Percentiles rank a stretch among this genome's conserved stretches.
Conservation (phyloP, 208 protist genomes). For the Leishmania lainsoni region DNA sequence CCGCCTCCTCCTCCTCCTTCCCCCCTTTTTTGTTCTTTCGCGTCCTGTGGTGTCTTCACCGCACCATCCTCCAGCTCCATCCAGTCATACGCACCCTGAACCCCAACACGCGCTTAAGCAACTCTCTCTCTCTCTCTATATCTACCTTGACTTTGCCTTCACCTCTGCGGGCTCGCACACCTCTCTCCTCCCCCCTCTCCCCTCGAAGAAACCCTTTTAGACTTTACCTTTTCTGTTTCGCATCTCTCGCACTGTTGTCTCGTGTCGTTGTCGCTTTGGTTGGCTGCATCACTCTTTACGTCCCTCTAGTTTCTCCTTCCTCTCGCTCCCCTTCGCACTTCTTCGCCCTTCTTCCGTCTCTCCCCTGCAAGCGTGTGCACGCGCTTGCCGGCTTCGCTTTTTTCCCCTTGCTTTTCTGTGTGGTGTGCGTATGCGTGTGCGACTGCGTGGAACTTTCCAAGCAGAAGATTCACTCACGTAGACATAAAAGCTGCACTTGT, state of each 20-base stretch:
- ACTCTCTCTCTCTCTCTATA: not conserved
- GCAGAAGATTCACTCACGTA: not conserved
- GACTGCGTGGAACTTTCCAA: not conserved
- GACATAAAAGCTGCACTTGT: not conserved
- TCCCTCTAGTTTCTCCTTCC: not conserved
- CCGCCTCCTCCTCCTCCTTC: not conserved
- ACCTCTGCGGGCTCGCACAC: not conserved
- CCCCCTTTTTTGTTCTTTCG: not conserved
- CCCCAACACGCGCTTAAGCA: too few species aligned
- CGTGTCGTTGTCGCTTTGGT: slow-evolving; percentile 6
- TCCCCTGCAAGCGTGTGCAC: too few species aligned
- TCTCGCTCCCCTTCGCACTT: not conserved
- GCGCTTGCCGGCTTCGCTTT: not conserved
- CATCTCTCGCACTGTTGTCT: not conserved
- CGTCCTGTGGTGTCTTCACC: too few species aligned
- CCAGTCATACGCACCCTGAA: too few species aligned
- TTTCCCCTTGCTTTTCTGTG: not conserved
- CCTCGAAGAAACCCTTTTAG: too few species aligned
- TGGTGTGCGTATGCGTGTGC: not conserved
- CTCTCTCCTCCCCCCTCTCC: not conserved
- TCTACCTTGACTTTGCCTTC: not conserved
- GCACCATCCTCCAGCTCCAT: too few species aligned
- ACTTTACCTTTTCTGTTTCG: not conserved
- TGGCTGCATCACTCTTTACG: not conserved
- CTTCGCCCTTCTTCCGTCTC: not conserved